Percentiles rank a stretch among this genome's conserved stretches.
Conservation (phyloP, 805 yeast species). For the Ogataea thermomethanolica region DNA sequence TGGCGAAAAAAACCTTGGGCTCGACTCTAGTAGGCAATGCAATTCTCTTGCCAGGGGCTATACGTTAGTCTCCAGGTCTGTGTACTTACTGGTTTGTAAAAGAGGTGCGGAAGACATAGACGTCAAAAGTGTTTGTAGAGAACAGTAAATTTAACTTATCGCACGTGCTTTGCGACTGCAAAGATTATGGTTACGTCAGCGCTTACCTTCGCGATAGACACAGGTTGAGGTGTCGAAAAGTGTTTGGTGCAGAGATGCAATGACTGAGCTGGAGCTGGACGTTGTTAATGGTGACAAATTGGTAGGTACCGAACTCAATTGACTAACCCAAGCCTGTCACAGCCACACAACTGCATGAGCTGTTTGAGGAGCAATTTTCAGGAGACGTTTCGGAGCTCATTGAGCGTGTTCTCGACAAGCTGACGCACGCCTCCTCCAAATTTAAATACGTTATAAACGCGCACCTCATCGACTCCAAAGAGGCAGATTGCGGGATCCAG, state of each 20-base stretch:
- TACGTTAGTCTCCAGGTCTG: slow-evolving; percentile 3
- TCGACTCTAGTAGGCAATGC: slow-evolving; percentile 98
- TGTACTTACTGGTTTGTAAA: slow-evolving; percentile 57
- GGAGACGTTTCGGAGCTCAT: slow-evolving; percentile 5
- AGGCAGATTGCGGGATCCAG: slow-evolving; percentile 31
- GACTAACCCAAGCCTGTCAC: slow-evolving; percentile 21
- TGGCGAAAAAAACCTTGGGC: slow-evolving; percentile 98
- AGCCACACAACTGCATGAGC: slow-evolving; percentile 14
- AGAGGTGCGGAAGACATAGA: slow-evolving; percentile 71
- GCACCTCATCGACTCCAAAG: slow-evolving; percentile 32
- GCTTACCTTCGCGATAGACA: no score
- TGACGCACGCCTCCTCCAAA: slow-evolving; percentile 46
- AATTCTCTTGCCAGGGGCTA: slow-evolving; percentile 69
- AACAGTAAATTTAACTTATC: slow-evolving; percentile 10
- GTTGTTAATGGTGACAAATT: slow-evolving; percentile 15
- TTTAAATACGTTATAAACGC: slow-evolving; percentile 54
- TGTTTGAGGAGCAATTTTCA: slow-evolving; percentile 7
- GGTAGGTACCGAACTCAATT: slow-evolving; percentile 10
- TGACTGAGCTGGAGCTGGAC: slow-evolving; percentile 4
- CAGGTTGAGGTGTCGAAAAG: no score
- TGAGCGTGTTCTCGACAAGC: slow-evolving; percentile 10
- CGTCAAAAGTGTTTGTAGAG: slow-evolving; percentile 1
- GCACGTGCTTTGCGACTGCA: slow-evolving; percentile 9
- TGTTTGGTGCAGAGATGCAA: slow-evolving; percentile 8
- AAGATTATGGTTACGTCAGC: no score